Evolutionary conservation across 2,329 filamentous ascomycete species (phyloP), one percentile per base, ranked within the genome.

Genomic region (Sporothrix brasiliensis): DNA sequence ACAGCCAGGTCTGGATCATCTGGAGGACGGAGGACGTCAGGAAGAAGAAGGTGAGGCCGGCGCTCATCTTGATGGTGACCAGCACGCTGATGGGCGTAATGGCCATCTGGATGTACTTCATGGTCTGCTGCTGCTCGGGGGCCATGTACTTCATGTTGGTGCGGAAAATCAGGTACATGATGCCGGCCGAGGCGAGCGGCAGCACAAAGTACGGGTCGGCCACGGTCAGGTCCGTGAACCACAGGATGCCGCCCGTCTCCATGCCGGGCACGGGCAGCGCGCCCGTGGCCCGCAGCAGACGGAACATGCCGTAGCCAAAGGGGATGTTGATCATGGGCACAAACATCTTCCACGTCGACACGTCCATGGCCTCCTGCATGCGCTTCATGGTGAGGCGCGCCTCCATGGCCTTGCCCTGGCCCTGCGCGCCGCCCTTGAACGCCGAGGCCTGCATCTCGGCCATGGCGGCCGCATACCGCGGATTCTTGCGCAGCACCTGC

Each of bases 231-330:
- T 98, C 91, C 1, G 83, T 80, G 74, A 98, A 87, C 95, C 95
- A 99, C 53, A 89, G 80, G 49, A 89, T 80, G 2, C 92, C 90
- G 44, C 91, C 92, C 0, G 81, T 82, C 75, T 92, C 87, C 74
- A 98, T 79, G 0, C 88, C 90, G 0, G 94, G 94, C 5, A 97
- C 92, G 4, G 94, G 94, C 63, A 98, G 81, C 27, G 83, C 79
- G 1, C 88, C 80, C 91, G 97, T 96, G 74, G 85, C 89, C 68
- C 88, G 86, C 73, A 96, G 79, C 60, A 94, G 83, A 72, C 91
- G 88, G 84, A 94, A 98, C 72, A 91, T 89, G 75, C 93, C 93
- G 79, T 89, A 93, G 72, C 91, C 91, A 73, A 97, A 83, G 5
- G 93, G 89, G 14, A 91, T 76, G 75, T 85, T 78, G 39, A 89